These are phyloP conservation scores for Fraxinus baroniana DNA, from an alignment of 305 asterid species.

Conservation along the genomic window DNA sequence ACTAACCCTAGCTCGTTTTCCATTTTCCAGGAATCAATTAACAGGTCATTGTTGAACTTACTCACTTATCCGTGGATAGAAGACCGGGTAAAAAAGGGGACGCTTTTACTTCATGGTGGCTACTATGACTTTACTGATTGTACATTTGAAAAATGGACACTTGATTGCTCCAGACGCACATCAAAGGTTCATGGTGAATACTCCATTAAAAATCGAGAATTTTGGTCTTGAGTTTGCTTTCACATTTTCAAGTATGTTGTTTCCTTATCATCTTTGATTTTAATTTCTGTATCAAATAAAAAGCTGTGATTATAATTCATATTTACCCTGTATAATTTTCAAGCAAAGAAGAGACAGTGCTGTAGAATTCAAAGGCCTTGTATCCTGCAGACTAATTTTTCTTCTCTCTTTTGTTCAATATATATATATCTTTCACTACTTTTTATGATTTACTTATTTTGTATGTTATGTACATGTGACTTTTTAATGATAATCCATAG, in stretches of 20 bases:
- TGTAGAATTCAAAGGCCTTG: background rate
- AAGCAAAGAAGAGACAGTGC: background rate
- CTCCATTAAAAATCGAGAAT: conserved; percentile 57
- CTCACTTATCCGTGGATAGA: conserved; percentile 83
- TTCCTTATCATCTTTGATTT: background rate
- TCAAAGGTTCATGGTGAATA: conserved; percentile 30
- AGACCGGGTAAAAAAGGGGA: conserved; percentile 63
- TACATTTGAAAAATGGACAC: conserved; percentile 90
- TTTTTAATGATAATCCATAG: background rate
- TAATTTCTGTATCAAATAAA: background rate
- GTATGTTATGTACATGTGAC: background rate
- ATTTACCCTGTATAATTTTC: background rate
- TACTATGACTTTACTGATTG: conserved; percentile 84
- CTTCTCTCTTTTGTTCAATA: background rate
- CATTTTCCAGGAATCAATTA: conserved; percentile 69
- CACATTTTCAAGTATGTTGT: background rate
- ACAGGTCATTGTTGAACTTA: conserved; percentile 69
- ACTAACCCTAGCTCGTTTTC: background rate
- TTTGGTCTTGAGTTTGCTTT: conserved; percentile 60
- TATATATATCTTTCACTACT: no score
- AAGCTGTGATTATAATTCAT: background rate
- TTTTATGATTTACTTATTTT: no score
- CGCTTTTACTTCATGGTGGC: conserved; percentile 75
- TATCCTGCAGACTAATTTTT: background rate
- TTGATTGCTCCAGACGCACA: conserved; percentile 44